phyloP scores from a whole-genome alignment of 176 grass and related monocot genomes.

The Juncus inflexus region DNA sequence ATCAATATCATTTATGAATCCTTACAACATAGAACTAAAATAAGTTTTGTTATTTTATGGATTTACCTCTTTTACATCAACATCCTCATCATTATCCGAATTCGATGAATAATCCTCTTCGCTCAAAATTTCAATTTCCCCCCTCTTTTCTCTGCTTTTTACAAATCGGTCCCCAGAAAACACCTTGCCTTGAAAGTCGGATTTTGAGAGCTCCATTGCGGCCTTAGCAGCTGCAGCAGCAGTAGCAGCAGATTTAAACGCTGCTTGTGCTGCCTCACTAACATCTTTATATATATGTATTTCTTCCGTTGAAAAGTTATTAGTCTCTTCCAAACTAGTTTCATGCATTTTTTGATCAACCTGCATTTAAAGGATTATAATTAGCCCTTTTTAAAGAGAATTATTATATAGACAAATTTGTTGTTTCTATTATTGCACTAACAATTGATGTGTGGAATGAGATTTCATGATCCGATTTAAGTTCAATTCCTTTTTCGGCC shows the following conservation, averaged over 20 bases:
- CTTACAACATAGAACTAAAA: too few species aligned
- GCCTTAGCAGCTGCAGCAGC: conserved; percentile 80
- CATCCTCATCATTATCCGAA: conserved; percentile 21
- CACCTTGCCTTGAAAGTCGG: conserved; percentile 16
- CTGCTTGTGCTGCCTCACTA: conserved; percentile 65
- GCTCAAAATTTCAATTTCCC: not conserved
- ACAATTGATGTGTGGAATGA: not conserved
- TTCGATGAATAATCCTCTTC: not conserved
- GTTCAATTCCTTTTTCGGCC: conserved; percentile 56
- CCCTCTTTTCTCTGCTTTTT: not conserved
- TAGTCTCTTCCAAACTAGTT: conserved; percentile 7
- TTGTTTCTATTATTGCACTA: not conserved
- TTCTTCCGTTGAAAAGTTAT: not conserved
- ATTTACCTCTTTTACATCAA: conserved; percentile 8
- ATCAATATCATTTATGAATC: too few species aligned
- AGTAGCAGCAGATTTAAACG: conserved; percentile 59
- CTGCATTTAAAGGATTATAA: not conserved
- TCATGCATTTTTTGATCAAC: conserved; percentile 4
- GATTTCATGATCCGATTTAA: conserved; percentile 35
- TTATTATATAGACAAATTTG: conserved; percentile 2
- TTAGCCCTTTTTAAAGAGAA: not conserved
- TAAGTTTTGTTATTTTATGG: too few species aligned
- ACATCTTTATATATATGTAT: conserved; percentile 51
- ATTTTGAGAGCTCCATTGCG: conserved; percentile 64
- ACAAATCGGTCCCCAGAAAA: not conserved